Percentiles rank a stretch among this genome's conserved stretches.
These are phyloP conservation scores for Fusarium tupiense DNA, from an alignment of 2,329 filamentous ascomycete genomes.

Conservation along the genomic window DNA sequence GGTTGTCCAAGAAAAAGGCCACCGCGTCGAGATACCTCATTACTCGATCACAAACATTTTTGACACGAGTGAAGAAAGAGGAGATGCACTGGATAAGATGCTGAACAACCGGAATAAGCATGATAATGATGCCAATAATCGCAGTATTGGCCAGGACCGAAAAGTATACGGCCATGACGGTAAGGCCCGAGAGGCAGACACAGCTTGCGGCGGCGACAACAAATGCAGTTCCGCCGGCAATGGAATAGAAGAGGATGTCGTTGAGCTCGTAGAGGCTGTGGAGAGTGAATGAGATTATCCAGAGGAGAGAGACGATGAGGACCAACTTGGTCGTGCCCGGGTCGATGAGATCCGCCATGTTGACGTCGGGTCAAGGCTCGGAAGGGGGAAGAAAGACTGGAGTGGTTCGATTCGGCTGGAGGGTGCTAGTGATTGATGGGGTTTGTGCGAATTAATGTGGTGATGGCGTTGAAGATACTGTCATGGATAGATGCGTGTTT, in stretches of 20 bases:
- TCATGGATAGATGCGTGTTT: no score
- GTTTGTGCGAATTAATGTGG: accelerated
- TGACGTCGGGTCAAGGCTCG: accelerated
- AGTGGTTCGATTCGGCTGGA: accelerated
- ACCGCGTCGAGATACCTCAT: background rate
- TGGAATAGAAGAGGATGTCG: background rate
- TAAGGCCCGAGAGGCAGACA: background rate
- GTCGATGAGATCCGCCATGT: background rate
- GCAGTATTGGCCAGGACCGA: background rate
- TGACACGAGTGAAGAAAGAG: accelerated
- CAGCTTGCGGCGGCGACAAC: background rate
- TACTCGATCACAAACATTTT: accelerated
- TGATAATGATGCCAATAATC: background rate
- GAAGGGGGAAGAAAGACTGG: accelerated
- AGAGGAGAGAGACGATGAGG: background rate
- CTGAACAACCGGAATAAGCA: background rate
- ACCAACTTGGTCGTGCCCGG: background rate
- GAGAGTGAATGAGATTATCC: background rate
- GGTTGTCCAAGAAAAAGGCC: background rate
- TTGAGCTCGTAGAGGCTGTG: no score
- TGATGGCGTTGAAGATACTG: background rate
- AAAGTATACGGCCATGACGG: background rate
- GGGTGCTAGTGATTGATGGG: accelerated
- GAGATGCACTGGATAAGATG: background rate
- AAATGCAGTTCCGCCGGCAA: background rate